Evolutionary conservation across 2,329 filamentous ascomycete species (phyloP), one percentile per base, ranked within the genome.

Genomic region (Fusarium devonianum): DNA sequence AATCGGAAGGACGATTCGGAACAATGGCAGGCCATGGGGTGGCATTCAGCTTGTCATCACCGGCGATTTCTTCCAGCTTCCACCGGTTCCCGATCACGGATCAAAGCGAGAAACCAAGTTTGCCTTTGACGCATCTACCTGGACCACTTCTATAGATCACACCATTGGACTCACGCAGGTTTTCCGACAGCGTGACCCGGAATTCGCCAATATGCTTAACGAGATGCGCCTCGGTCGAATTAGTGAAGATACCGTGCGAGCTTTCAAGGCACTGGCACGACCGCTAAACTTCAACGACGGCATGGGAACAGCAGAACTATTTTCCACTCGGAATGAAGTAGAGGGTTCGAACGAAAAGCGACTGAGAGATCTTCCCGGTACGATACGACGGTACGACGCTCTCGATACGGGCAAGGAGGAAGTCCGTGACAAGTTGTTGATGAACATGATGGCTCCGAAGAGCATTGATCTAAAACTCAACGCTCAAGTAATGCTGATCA

Each of bases 401-500:
- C 66, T 78, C 7, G 94, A 99, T 69, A 78, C 82, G 1, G 93
- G 93, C 29, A 90, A 96, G 58, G 78, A 80, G 13, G 73, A 77
- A 1, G 72, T 87, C 26, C 86, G 90, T 22, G 91, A 96, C 34
- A 92, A 86, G 67, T 73, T 97, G 1, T 77, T 99, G 5, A 73
- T 82, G 5, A 96, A 93, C 67, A 96, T 95, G 84, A 97, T 99
- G 89, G 92, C 94, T 0, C 92, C 94, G 0, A 87, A 88, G 62
- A 68, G 73, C 0, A 83, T 99, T 14, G 84, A 89, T 23, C 75
- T 99, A 21, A 97, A 97, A 71, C 87, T 94, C 56, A 90, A 92
- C 8, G 90, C 94, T 0, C 95, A 99, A 69, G 95, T 99, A 33
- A 99, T 99, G 94, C 78, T 99, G n/a, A 97, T 99, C 78, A 99